Percentiles rank a stretch among this genome's conserved stretches.
Evolutionary conservation across 768 basidiomycete genomes (phyloP).

Genomic region (Phaeolepiota aurea): DNA sequence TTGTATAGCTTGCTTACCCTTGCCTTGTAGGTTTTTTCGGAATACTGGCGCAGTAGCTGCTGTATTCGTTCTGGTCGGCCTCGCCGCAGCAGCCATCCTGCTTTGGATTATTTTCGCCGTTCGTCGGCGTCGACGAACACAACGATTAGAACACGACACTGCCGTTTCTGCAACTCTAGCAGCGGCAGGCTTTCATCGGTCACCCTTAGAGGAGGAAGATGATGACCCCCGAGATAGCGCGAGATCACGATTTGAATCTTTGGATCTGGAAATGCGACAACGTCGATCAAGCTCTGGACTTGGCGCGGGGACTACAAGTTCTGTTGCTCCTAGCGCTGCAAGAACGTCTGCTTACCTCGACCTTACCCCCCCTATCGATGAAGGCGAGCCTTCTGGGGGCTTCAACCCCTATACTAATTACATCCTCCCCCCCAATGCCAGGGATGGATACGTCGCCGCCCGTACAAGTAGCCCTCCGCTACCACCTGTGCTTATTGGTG

Average conservation of each 20-base stretch:
- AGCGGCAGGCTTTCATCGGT: slow-evolving; percentile 61
- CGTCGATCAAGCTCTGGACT: slow-evolving; percentile 32
- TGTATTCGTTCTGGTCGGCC: slow-evolving; percentile 84
- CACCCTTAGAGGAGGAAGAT: slow-evolving; percentile 62
- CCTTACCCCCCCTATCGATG: slow-evolving; percentile 21
- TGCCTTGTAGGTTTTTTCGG: slow-evolving; percentile 59
- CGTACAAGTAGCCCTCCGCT: slow-evolving; percentile 40
- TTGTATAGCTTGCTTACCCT: slow-evolving; percentile 5
- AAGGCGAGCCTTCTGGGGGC: slow-evolving; percentile 17
- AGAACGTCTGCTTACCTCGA: slow-evolving; percentile 25
- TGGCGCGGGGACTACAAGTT: slow-evolving; percentile 14
- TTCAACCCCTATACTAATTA: slow-evolving; percentile 52
- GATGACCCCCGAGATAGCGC: slow-evolving; percentile 23
- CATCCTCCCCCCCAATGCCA: slow-evolving; percentile 16
- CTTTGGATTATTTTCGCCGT: slow-evolving; percentile 68
- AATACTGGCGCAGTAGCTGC: slow-evolving; percentile 90
- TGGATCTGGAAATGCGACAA: slow-evolving; percentile 30
- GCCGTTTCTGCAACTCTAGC: slow-evolving; percentile 66
- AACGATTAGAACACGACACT: slow-evolving; percentile 57
- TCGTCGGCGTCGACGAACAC: slow-evolving; percentile 54
- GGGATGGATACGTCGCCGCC: slow-evolving; percentile 36
- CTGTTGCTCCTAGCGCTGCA: slow-evolving; percentile 4
- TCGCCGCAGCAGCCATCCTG: slow-evolving; percentile 61
- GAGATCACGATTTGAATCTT: slow-evolving; percentile 14
- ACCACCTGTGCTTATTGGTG: slow-evolving; percentile 21